Base-by-base conservation (phyloP, 1,284 basidiomycete genomes). In the Sporisorium scitamineum region DNA sequence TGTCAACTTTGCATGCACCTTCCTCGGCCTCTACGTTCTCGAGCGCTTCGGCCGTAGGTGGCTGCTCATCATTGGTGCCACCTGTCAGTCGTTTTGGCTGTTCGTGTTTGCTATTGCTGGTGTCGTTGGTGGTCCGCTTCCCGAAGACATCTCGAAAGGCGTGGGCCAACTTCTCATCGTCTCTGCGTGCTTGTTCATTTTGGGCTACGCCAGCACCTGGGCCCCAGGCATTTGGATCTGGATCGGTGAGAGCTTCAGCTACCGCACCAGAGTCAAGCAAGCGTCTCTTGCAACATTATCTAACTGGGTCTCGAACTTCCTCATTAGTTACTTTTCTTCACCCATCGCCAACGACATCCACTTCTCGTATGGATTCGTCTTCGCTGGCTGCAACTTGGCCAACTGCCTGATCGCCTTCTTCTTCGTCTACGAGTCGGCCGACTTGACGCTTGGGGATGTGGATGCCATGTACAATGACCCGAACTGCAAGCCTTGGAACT, bases 381-480 rank as follows among this genome's bases (percentile, higher is more conserved):
- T 92, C 80, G 90, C 90, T 7, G 88, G 90, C 10, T 85, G 84
- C 63, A 87, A 87, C 63, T 52, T 85, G 47, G 74, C 75, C 13
- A 91, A 89, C 54, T 90, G 90, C 8, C 76, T 90, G 51, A 87
- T 93, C 70, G 92, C 92, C 7, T 92, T 88, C 84, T 88, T 92
- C 82, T 93, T 92, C 89, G 88, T 93, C 3, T 93, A 93, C 87
- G 92, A 93, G 82, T 90, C 90, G 14, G 89, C 90, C 8, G 89
- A 90, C 75, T 87, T 93, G 56, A 89, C 90, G 11, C 88, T 93
- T 32, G 92, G 93, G 86, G 88, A 86, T 67, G 91, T 93, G 54
- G 90, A 93, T 82, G 87, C 87, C 87, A 92, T 93, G 92, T 93
- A 92, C 87, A 89, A 89, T 82, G 91, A 92, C 84, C 89, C 89